phyloP scores from a whole-genome alignment of 2,329 filamentous ascomycete species.

The Epichloe aotearoae region DNA sequence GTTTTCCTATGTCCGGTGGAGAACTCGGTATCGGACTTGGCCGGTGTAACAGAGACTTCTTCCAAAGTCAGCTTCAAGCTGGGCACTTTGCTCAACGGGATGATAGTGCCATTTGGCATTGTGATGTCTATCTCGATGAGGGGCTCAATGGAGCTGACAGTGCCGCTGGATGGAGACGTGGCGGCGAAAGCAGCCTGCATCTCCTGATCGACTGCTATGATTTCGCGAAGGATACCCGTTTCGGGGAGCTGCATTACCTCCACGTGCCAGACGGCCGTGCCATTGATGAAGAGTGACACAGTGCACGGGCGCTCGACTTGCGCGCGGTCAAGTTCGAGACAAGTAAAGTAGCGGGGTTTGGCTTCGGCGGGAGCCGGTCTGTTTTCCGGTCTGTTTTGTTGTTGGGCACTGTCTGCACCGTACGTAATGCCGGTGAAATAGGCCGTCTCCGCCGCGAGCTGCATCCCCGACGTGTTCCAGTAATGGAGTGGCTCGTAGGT shows the following conservation, averaged over 20 bases:
- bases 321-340: conserved; percentile 20
- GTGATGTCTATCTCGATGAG: background rate
- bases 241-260: conserved; percentile 24
- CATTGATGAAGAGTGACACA: conserved; percentile 21
- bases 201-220: conserved; percentile 32
- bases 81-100: conserved; percentile 15
- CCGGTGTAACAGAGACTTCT: conserved; percentile 16
- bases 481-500: conserved; percentile 24
- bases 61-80: conserved; percentile 26
- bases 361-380: background rate
- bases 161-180: background rate
- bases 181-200: background rate
- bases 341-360: conserved; percentile 22
- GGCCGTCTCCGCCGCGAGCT: conserved; percentile 19
- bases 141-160: conserved; percentile 1
- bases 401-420: conserved; percentile 3
- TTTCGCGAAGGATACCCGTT: conserved; percentile 18
- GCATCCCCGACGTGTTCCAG: conserved; percentile 17
- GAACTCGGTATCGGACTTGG: conserved; percentile 14
- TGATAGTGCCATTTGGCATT: conserved; percentile 19
- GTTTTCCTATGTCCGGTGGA: conserved; percentile 11
- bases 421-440: conserved; percentile 22
- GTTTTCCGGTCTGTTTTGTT: background rate
- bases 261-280: conserved; percentile 19
- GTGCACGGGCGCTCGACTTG: conserved; percentile 23